These are phyloP conservation scores for Medicago truncatula DNA, from an alignment of 306 rosid species.

Conservation along the genomic window DNA sequence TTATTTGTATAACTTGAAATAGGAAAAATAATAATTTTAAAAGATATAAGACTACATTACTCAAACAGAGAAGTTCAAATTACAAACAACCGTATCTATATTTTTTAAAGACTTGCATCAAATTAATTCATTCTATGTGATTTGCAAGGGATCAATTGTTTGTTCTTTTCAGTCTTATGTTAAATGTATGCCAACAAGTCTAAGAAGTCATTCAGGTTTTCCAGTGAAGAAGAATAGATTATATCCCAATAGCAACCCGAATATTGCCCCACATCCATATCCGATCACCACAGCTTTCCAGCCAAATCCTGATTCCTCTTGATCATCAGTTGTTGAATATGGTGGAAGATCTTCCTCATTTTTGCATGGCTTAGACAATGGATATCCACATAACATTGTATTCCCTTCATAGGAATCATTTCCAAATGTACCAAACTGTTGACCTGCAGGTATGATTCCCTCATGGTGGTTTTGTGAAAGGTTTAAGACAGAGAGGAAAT, in stretches of 20 bases:
- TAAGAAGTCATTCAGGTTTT: background rate
- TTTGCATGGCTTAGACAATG: conserved; percentile 6
- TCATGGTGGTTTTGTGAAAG: background rate
- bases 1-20: too few relatives aligned
- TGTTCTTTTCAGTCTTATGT: background rate
- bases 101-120: too few relatives aligned
- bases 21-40: too few relatives aligned
- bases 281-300: conserved; percentile 41
- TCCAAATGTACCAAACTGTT: conserved; percentile 49
- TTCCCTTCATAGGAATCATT: conserved; percentile 44
- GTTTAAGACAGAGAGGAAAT: conserved; percentile 9
- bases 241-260: conserved; percentile 39
- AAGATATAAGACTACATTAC: too few relatives aligned
- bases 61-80: too few relatives aligned
- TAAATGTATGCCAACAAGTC: background rate
- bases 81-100: too few relatives aligned
- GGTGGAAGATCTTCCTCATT: too few relatives aligned
- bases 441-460: conserved; percentile 50
- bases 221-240: background rate
- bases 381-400: conserved; percentile 42
- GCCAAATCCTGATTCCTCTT: conserved; percentile 39
- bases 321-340: background rate
- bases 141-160: background rate
- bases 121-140: background rate
- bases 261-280: conserved; percentile 44